Conservation (phyloP, 2,329 filamentous ascomycete genomes). For the Niveomyces coronatus region DNA sequence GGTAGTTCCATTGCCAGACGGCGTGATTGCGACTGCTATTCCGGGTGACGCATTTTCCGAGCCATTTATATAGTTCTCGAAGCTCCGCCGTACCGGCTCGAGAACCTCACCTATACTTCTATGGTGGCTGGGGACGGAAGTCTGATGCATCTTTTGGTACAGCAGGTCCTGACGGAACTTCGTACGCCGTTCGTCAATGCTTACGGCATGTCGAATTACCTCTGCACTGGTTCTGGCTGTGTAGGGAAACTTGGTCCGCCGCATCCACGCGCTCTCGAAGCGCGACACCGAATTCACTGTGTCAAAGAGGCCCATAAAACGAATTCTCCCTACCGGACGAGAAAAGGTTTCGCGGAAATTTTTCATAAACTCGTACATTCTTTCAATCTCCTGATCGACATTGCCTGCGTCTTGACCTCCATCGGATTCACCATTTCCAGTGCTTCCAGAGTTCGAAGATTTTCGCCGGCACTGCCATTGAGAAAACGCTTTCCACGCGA, state of each 20-base stretch:
- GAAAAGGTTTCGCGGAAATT: constrained; percentile 75
- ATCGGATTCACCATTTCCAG: constrained; percentile 24
- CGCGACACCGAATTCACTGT: constrained; percentile 71
- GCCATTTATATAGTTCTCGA: constrained; percentile 7
- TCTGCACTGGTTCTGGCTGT: constrained; percentile 46
- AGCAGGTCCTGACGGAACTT: constrained; percentile 65
- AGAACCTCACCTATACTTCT: constrained; percentile 15
- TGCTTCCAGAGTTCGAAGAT: constrained; percentile 53
- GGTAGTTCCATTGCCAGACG: not conserved
- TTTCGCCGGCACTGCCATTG: constrained; percentile 62
- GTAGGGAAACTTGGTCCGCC: constrained; percentile 67
- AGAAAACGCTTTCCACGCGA: constrained; percentile 74
- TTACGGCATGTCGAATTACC: constrained; percentile 59
- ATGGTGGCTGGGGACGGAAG: constrained; percentile 12
- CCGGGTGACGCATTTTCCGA: not conserved
- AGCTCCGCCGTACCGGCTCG: constrained; percentile 12
- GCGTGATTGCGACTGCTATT: not conserved
- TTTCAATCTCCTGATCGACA: constrained; percentile 20
- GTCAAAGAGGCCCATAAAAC: constrained; percentile 71
- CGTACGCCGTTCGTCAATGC: constrained; percentile 59
- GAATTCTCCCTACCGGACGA: constrained; percentile 60
- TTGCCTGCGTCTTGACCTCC: constrained; percentile 28
- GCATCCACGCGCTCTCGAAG: constrained; percentile 70
- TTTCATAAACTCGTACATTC: constrained; percentile 64
- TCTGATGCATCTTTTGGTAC: constrained; percentile 32